Percentiles rank a stretch among this genome's conserved stretches.
Conservation (phyloP, 129 eudicot genomes). For the Deinandra increscens region DNA sequence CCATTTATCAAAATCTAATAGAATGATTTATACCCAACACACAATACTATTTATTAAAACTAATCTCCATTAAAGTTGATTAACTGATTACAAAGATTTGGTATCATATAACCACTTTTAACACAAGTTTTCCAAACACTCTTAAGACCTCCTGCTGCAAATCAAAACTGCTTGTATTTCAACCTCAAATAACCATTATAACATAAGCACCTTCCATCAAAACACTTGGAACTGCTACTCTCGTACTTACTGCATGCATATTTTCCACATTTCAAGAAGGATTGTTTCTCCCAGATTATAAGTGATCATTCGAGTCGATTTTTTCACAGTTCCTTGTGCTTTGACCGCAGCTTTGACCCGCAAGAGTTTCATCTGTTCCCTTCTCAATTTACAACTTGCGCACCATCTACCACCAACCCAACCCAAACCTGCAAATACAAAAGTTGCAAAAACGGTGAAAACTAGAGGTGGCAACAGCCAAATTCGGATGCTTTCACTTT, state of each 20-base stretch:
- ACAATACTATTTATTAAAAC: too few relatives aligned
- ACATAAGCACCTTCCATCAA: too few relatives aligned
- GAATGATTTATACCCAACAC: neutral
- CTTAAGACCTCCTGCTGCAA: neutral
- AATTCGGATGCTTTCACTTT: too few relatives aligned
- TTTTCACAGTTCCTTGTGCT: conserved; percentile 34
- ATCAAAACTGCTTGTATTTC: neutral
- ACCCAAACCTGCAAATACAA: conserved; percentile 63
- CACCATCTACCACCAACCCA: conserved; percentile 78
- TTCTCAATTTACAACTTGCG: too few relatives aligned
- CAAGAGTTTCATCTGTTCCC: neutral
- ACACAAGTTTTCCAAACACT: too few relatives aligned
- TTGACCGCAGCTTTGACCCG: too few relatives aligned
- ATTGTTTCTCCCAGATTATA: conserved; percentile 18
- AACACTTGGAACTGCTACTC: neutral
- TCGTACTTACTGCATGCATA: neutral
- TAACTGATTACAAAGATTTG: neutral
- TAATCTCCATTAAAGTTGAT: neutral
- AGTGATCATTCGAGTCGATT: conserved; percentile 6
- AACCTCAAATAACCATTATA: neutral
- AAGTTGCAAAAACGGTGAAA: neutral
- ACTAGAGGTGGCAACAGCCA: neutral
- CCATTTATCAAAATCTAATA: too few relatives aligned
- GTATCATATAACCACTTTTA: neutral
- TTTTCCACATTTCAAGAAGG: conserved; percentile 25